Evolutionary conservation across 2,329 filamentous ascomycete species (phyloP).

Genomic region (Neopestalotiopsis rosae): DNA sequence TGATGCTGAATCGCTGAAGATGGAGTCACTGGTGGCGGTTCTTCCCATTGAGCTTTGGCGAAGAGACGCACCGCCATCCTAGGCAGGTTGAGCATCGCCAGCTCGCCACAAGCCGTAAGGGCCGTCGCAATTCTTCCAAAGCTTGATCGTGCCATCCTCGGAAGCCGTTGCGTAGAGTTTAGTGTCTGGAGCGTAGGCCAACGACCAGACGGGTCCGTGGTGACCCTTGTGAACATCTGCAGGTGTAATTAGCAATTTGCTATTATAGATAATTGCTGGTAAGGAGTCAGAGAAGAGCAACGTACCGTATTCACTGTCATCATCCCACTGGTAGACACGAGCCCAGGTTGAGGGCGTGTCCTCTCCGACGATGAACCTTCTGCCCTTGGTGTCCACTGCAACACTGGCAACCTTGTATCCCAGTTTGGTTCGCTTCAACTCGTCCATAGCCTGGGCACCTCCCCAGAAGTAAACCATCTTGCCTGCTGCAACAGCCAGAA

Average conservation of each 20-base stretch:
- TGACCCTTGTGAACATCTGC: slow-evolving; percentile 93
- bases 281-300: slow-evolving; percentile 20
- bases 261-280: not conserved
- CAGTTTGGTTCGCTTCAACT: slow-evolving; percentile 80
- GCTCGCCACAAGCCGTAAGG: slow-evolving; percentile 66
- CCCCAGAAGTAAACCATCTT: slow-evolving; percentile 94
- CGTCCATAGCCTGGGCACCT: slow-evolving; percentile 69
- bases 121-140: slow-evolving; percentile 76
- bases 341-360: slow-evolving; percentile 92
- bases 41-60: slow-evolving; percentile 15
- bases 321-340: slow-evolving; percentile 89
- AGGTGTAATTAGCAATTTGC: slow-evolving; percentile 25
- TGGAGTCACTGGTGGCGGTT: not conserved
- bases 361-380: slow-evolving; percentile 88
- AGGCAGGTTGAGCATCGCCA: slow-evolving; percentile 39
- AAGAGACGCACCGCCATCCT: slow-evolving; percentile 35
- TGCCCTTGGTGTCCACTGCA: slow-evolving; percentile 79
- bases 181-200: slow-evolving; percentile 92
- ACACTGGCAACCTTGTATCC: slow-evolving; percentile 90
- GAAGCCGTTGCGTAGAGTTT: slow-evolving; percentile 96
- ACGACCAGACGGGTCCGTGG: slow-evolving; percentile 96
- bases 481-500: slow-evolving; percentile 90
- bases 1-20: slow-evolving; percentile 2
- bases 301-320: slow-evolving; percentile 76
- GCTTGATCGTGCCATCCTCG: slow-evolving; percentile 96